Base-by-base conservation (phyloP, 2,329 filamentous ascomycete genomes). In the Apiospora marii region DNA sequence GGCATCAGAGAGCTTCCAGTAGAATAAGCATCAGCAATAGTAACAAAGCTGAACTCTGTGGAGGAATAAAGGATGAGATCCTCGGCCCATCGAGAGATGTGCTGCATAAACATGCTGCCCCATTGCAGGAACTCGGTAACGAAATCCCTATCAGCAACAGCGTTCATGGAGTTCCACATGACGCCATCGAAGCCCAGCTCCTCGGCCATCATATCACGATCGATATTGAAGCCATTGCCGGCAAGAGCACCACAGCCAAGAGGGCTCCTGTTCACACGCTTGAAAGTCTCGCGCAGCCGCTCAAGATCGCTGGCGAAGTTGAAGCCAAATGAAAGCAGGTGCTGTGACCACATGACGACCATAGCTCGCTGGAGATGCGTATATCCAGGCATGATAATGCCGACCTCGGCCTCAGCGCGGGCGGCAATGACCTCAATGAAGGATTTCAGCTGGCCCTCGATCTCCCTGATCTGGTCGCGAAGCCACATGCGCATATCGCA, bases 401-500 rank as follows among this genome's bases (percentile, higher is more conserved):
- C 89, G 75, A 94, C 91, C 78, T 94, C 92, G 30, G 85, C 83
- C 84, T 93, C 91, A 2, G 93, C 92, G 43, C 92, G 88, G 51
- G 87, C 85, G 77, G 91, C 88, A 49, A 74, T 89, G 68, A 95
- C 92, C 78, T 89, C 86, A 53, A 98, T 85, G 76, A 97, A 89
- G 71, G 90, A 88, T 61, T 90, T 86, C 5, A 98, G 87, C 77
- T 91, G 90, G 48, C 77, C 81, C 77, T 97, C 94, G 70, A 97
- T 90, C 75, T 87, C 86, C 72, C 87, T 88, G 72, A 98, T 85
- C 84, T 93, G 88, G 75, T 95, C 92, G 61, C 94, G 89, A 75
- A 97, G 84, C 94, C 94, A 98, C 81, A 98, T 86, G 74, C 94
- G 92, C 93, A 98, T 96, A 79, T 97, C 94, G 30, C 92, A 95